phyloP scores from a whole-genome alignment of 2,329 filamentous ascomycete genomes.

The Cercospora zeina region DNA sequence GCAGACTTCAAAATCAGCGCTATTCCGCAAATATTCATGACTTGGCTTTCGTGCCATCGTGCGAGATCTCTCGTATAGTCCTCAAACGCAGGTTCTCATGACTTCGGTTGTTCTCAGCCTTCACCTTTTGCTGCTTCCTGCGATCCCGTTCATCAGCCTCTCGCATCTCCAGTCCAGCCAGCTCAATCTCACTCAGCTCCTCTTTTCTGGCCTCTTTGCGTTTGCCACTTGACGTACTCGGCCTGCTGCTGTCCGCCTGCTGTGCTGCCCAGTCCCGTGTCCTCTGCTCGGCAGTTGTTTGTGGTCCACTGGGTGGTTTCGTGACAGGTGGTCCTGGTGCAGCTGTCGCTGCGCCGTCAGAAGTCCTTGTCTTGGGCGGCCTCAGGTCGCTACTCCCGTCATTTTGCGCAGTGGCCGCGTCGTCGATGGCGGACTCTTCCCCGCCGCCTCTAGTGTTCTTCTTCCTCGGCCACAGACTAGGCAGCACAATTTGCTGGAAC shows the following conservation, averaged over 20 bases:
- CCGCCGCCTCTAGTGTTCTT: slow-evolving; percentile 76
- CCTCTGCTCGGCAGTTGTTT: slow-evolving; percentile 40
- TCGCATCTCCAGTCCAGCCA: slow-evolving; percentile 40
- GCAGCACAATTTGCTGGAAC: slow-evolving; percentile 82
- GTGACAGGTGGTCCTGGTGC: slow-evolving; percentile 6
- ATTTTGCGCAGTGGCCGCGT: slow-evolving; percentile 17
- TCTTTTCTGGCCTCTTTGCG: slow-evolving; percentile 31
- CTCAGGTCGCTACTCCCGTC: slow-evolving; percentile 25
- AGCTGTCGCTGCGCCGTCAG: slow-evolving; percentile 14
- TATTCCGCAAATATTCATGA: slow-evolving; percentile 7
- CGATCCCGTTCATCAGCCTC: slow-evolving; percentile 38
- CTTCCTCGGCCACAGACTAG: slow-evolving; percentile 80
- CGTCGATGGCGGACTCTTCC: slow-evolving; percentile 53
- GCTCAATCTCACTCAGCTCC: slow-evolving; percentile 38
- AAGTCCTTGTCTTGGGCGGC: slow-evolving; percentile 22
- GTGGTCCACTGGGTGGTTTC: slow-evolving; percentile 19
- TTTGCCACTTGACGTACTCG: slow-evolving; percentile 16
- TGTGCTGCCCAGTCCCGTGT: slow-evolving; percentile 40
- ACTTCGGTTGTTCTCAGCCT: slow-evolving; percentile 12
- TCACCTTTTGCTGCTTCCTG: slow-evolving; percentile 29
- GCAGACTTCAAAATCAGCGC: background rate
- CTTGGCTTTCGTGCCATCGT: slow-evolving; percentile 18
- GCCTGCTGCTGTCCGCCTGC: slow-evolving; percentile 25
- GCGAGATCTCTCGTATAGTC: slow-evolving; percentile 19
- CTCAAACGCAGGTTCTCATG: slow-evolving; percentile 19